Evolutionary conservation across 2,329 filamentous ascomycete species (phyloP).

Genomic region (Delphinella strobiligena): DNA sequence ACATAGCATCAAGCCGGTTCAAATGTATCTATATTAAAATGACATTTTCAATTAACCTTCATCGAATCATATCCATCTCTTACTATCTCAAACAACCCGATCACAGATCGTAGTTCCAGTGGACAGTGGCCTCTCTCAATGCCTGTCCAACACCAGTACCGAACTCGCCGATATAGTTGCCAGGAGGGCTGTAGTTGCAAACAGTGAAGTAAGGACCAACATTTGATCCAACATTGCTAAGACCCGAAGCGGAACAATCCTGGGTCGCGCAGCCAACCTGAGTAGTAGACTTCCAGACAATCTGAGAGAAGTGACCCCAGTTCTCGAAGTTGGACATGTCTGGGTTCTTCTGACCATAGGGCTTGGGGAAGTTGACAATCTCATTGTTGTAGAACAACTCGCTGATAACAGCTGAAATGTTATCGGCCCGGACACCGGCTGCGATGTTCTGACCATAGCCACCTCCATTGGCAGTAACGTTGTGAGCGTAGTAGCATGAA

Average conservation of each 20-base stretch:
- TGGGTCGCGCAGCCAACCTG: conserved; percentile 51
- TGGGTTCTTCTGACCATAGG: conserved; percentile 50
- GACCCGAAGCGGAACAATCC: conserved; percentile 46
- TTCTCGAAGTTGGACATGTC: conserved; percentile 48
- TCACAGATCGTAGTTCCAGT: conserved; percentile 8
- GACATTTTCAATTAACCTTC: no score
- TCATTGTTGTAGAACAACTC: conserved; percentile 87
- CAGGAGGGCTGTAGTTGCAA: conserved; percentile 72
- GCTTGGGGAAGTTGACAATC: conserved; percentile 40
- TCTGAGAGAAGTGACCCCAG: conserved; percentile 67
- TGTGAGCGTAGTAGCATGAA: conserved; percentile 61
- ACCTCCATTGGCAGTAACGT: conserved; percentile 51
- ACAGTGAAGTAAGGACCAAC: conserved; percentile 59
- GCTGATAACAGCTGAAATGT: conserved; percentile 57
- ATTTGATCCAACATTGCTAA: conserved; percentile 29
- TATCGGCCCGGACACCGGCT: conserved; percentile 43
- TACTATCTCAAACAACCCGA: no score
- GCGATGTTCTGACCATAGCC: conserved; percentile 90
- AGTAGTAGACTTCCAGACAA: conserved; percentile 55
- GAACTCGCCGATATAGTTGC: conserved; percentile 50
- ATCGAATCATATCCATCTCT: no score
- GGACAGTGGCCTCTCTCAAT: conserved; percentile 7
- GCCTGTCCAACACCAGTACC: conserved; percentile 38
- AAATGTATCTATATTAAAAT: no score
- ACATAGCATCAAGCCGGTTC: no score